These are phyloP conservation scores for Saccharomycopsis sp. DNA, from an alignment of 805 yeast genomes.

Conservation along the genomic window DNA sequence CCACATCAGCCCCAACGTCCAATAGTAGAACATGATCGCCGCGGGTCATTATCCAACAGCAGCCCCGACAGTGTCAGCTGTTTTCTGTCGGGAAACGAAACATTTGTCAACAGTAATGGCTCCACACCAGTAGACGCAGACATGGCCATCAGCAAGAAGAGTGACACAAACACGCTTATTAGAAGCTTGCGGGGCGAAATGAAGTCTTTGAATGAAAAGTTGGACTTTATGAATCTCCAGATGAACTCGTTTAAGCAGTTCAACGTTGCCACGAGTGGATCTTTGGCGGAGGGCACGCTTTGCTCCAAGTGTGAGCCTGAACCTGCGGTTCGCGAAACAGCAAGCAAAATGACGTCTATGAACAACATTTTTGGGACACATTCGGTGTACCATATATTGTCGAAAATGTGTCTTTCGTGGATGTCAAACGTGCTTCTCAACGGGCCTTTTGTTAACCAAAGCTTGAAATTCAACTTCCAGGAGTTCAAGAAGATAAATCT, in stretches of 20 bases:
- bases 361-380: background rate
- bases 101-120: background rate
- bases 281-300: background rate
- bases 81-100: background rate
- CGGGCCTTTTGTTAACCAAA: background rate
- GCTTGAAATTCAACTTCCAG: background rate
- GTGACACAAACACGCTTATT: background rate
- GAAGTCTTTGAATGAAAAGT: background rate
- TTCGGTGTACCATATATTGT: background rate
- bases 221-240: background rate
- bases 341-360: background rate
- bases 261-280: background rate
- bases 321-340: background rate
- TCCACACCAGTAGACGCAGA: background rate
- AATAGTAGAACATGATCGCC: background rate
- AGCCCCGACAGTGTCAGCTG: background rate
- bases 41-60: background rate
- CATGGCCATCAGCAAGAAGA: background rate
- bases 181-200: background rate
- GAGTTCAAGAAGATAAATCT: background rate
- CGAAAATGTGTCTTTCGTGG: slow-evolving; percentile 1
- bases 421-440: background rate
- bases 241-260: background rate
- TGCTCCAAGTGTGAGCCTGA: background rate
- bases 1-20: background rate